phyloP scores from a whole-genome alignment of 2,329 filamentous ascomycete genomes.

The Dactylellina haptotyla region DNA sequence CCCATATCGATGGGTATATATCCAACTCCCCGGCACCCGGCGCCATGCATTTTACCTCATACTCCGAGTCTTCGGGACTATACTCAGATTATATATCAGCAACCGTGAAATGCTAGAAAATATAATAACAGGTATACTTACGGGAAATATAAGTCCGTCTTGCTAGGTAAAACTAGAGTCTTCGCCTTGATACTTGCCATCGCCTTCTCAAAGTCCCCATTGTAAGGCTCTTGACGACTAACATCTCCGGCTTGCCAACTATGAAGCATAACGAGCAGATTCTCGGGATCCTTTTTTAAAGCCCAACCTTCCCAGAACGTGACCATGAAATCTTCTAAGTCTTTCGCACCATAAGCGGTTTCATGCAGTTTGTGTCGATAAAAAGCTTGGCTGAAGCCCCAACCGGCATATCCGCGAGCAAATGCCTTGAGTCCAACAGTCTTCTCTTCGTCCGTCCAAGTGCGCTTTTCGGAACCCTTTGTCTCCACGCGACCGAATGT shows the following conservation, averaged over 20 bases:
- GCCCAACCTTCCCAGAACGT: slow-evolving; percentile 82
- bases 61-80: slow-evolving; percentile 78
- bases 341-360: slow-evolving; percentile 72
- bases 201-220: slow-evolving; percentile 72
- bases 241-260: slow-evolving; percentile 82
- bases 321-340: slow-evolving; percentile 77
- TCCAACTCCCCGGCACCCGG: slow-evolving; percentile 68
- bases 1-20: slow-evolving; percentile 72
- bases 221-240: slow-evolving; percentile 74
- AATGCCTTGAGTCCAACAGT: slow-evolving; percentile 74
- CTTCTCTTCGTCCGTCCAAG: slow-evolving; percentile 68
- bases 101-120: neutral
- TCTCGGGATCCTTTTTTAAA: slow-evolving; percentile 77
- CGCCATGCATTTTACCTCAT: slow-evolving; percentile 74
- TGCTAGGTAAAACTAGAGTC: slow-evolving; percentile 74
- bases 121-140: slow-evolving; percentile 59
- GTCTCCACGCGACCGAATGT: slow-evolving; percentile 63
- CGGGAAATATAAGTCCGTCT: slow-evolving; percentile 83
- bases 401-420: slow-evolving; percentile 79
- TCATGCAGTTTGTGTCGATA: slow-evolving; percentile 71
- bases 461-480: slow-evolving; percentile 61
- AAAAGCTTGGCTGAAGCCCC: slow-evolving; percentile 82
- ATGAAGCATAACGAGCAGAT: slow-evolving; percentile 77
- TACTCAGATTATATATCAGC: neutral
- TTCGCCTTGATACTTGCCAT: slow-evolving; percentile 77